Conservation (phyloP, 768 basidiomycete species). For the Russula sp. region DNA sequence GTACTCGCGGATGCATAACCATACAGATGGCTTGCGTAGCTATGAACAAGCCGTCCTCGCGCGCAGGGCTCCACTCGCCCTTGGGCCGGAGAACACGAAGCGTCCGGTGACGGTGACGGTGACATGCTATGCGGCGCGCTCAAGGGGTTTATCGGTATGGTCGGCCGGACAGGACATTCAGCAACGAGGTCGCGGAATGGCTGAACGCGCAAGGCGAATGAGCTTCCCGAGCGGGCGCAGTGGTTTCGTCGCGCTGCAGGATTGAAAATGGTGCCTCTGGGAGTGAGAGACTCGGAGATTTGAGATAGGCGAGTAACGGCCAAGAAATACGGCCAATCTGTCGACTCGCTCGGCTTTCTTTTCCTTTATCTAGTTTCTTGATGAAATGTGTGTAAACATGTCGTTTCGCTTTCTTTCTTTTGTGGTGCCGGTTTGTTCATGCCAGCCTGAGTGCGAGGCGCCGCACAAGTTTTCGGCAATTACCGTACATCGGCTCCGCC, state of each 20-base stretch:
- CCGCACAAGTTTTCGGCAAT: background rate
- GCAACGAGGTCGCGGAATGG: background rate
- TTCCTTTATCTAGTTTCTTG: slow-evolving; percentile 1
- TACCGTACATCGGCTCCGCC: background rate
- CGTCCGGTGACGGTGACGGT: slow-evolving; percentile 28
- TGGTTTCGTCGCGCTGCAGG: slow-evolving; percentile 7
- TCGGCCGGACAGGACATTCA: background rate
- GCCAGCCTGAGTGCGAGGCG: too few relatives aligned
- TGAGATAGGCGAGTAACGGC: background rate
- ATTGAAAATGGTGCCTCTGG: background rate
- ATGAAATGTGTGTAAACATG: background rate
- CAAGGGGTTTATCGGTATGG: slow-evolving; percentile 4
- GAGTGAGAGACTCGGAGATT: background rate
- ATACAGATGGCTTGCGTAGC: slow-evolving; percentile 56
- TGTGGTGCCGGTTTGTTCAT: too few relatives aligned
- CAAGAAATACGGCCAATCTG: background rate
- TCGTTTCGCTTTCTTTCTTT: too few relatives aligned
- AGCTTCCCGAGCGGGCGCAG: slow-evolving; percentile 20
- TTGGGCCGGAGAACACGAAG: slow-evolving; percentile 57
- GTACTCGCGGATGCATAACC: slow-evolving; percentile 30
- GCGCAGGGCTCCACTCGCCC: slow-evolving; percentile 51
- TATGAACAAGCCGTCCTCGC: slow-evolving; percentile 78
- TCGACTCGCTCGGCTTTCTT: background rate
- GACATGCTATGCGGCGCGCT: background rate
- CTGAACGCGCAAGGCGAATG: slow-evolving; percentile 22